Base-by-base conservation (phyloP, 2,329 filamentous ascomycete species). In the Cladosporium cucumerinum region DNA sequence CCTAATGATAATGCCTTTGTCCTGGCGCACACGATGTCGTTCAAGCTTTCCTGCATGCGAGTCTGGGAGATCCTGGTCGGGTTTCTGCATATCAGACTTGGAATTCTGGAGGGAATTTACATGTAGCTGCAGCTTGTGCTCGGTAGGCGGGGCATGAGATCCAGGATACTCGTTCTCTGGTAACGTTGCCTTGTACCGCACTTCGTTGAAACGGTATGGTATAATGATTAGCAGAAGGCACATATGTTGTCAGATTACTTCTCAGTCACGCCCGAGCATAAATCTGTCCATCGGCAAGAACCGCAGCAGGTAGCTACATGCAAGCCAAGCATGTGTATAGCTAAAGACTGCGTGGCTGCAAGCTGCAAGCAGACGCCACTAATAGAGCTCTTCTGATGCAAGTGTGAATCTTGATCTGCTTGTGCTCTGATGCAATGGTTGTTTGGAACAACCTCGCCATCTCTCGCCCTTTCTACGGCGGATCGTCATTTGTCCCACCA, bases 401-500 rank as follows among this genome's bases (percentile, higher is more conserved):
- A 11, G 26, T 10, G 23, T 52, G 23, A 34, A 57, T 39, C 54
- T 57, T 57, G 54, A 23, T 57, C 32, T 39, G 30, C 7, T 36
- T 21, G 18, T 23, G 30, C 32, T 57, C 54, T 57, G 54, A 57
- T 57, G 54, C 54, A 57, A 57, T 57, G 10, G 28, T 39, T 11
- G 12, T 30, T n/a, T 57, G 23, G 48, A 32, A 21, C 32, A n/a
- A 25, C 16, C 23, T 28, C 55, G 36, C 32, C 11, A 7, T 16
- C 23, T 46, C 55, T 25, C 55, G 36, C 32, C 11, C 5, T 16
- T 23, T 46, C 55, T 25, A 46, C 34, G 34, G 30, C 32, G 16
- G n/a, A 57, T 57, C 54, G 54, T 57, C 54, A 57, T 57, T 14
- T 39, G 54, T 34, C 23, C 55, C 55, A 58, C 55, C 21, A 26